phyloP scores from a whole-genome alignment of 495 filamentous ascomycete species.

The Podospora australis region DNA sequence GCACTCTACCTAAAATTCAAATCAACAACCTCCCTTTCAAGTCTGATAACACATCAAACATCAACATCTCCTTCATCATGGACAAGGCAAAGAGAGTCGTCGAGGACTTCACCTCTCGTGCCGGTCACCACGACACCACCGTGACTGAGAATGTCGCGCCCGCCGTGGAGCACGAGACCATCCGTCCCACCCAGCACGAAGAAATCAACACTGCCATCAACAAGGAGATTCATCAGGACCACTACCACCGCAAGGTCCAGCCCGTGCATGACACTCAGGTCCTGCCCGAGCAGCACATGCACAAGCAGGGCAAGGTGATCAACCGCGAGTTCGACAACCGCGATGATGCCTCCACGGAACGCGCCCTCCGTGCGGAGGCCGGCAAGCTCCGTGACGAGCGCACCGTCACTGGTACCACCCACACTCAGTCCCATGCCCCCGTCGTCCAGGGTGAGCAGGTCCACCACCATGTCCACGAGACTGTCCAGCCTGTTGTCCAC shows the following conservation, averaged over 20 bases:
- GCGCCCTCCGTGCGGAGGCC: slow-evolving; percentile 41
- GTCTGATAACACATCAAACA: slow-evolving; percentile 7
- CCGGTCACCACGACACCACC: slow-evolving; percentile 56
- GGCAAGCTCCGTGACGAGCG: slow-evolving; percentile 45
- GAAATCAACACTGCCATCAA: slow-evolving; percentile 52
- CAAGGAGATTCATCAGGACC: slow-evolving; percentile 56
- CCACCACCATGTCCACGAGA: slow-evolving; percentile 48
- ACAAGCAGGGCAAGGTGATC: slow-evolving; percentile 47
- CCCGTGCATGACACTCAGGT: slow-evolving; percentile 42
- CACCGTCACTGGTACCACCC: slow-evolving; percentile 38
- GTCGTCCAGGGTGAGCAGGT: slow-evolving; percentile 54
- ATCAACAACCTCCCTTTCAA: slow-evolving; percentile 11
- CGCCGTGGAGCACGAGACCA: slow-evolving; percentile 50
- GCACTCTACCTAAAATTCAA: not conserved
- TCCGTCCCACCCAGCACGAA: slow-evolving; percentile 48
- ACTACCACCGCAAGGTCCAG: slow-evolving; percentile 51
- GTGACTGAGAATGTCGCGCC: slow-evolving; percentile 56
- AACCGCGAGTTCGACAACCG: slow-evolving; percentile 50
- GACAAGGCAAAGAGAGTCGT: slow-evolving; percentile 51
- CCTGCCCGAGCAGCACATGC: slow-evolving; percentile 42
- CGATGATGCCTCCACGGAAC: slow-evolving; percentile 37
- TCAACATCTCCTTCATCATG: slow-evolving; percentile 42
- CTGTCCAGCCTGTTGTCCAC: slow-evolving; percentile 59
- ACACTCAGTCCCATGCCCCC: slow-evolving; percentile 39
- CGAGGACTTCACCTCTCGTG: slow-evolving; percentile 46